Base-by-base conservation (phyloP, 257 asterid genomes). In the Thymus quinquecostatus region DNA sequence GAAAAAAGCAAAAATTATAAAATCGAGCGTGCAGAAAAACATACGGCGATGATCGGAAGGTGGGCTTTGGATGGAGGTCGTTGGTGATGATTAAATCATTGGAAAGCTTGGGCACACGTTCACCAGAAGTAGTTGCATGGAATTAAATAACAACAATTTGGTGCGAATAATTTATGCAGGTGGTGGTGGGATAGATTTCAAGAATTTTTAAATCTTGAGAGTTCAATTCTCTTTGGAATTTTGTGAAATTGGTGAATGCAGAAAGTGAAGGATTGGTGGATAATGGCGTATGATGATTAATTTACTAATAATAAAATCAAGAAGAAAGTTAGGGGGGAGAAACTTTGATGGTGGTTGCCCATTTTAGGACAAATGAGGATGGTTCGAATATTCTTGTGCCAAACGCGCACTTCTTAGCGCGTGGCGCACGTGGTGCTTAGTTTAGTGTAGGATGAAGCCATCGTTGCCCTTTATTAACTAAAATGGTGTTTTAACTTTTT, bases 121-220 rank as follows among this genome's bases (percentile, higher is more conserved):
- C 85, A 60, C 70, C 75, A 72, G 62, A 67, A 78, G 80, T 78
- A 56, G 82, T 79, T 79, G 86, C 85, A 75, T 65, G 85, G 75
- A 80, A 80, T 60, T 56, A 72, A 59, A 64, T 28, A 69, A 48
- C 8, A 27, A 2, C 80, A 61, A 76, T 68, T 64, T 58, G 71
- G 44, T 49, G 41, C 45, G 8, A 71, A 56, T 49, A 72, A 63
- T 50, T 53, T 30, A 13, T 38, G 59, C 69, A 47, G 70, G 55
- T 64, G 38, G 28, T 21, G 21, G 21, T 21, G 5, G 28, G 45
- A 64, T 44, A 2, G 28, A 64, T 44, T 21, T 43, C 38, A 3
- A 5, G 12, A 40, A 43, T 28, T 4, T 43, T 27, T 5, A 29
- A 3, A 9, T 64, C 12, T 43, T 65, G 71, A 62, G 71, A 14